These are phyloP conservation scores for Fonsecaea erecta DNA, from an alignment of 2,329 filamentous ascomycete species.

Conservation along the genomic window DNA sequence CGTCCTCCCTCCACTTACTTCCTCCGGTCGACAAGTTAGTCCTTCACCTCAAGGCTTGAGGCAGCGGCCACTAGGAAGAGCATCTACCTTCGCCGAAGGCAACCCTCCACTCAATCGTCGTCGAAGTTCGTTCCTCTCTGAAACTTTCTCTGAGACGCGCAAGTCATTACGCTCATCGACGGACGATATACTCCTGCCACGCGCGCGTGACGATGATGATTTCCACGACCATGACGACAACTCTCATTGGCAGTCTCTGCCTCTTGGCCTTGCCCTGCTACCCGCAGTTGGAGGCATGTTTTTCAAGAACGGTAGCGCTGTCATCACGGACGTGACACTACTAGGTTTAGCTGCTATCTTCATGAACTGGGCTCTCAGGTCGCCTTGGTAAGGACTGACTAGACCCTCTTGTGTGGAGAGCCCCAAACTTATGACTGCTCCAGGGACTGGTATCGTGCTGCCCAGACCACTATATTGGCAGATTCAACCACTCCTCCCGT, in stretches of 20 bases:
- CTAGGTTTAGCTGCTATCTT: slow-evolving; percentile 81
- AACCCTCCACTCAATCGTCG: slow-evolving; percentile 51
- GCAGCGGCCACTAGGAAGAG: slow-evolving; percentile 44
- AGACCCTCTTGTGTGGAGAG: slow-evolving; percentile 9
- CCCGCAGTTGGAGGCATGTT: slow-evolving; percentile 84
- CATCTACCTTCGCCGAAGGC: slow-evolving; percentile 46
- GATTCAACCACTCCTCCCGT: slow-evolving; percentile 49
- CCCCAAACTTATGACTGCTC: slow-evolving; percentile 20
- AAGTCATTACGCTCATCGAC: slow-evolving; percentile 68
- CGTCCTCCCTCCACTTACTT: slow-evolving; percentile 11
- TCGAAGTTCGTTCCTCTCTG: slow-evolving; percentile 78
- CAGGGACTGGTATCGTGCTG: slow-evolving; percentile 75
- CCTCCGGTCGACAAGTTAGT: slow-evolving; percentile 30
- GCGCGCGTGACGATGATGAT: slow-evolving; percentile 47
- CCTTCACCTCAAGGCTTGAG: slow-evolving; percentile 41
- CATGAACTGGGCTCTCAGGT: slow-evolving; percentile 86
- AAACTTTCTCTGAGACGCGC: slow-evolving; percentile 71
- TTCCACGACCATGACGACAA: slow-evolving; percentile 55
- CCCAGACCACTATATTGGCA: slow-evolving; percentile 64
- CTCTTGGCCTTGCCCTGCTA: slow-evolving; percentile 79
- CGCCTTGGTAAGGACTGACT: slow-evolving; percentile 72
- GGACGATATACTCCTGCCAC: slow-evolving; percentile 69
- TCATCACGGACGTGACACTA: slow-evolving; percentile 84
- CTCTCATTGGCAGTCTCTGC: slow-evolving; percentile 77
- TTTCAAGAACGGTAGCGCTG: slow-evolving; percentile 79